Percentiles rank a stretch among this genome's conserved stretches.
These are phyloP conservation scores for Kodamaea fungicola DNA, from an alignment of 1,139 yeast species.

Conservation along the genomic window DNA sequence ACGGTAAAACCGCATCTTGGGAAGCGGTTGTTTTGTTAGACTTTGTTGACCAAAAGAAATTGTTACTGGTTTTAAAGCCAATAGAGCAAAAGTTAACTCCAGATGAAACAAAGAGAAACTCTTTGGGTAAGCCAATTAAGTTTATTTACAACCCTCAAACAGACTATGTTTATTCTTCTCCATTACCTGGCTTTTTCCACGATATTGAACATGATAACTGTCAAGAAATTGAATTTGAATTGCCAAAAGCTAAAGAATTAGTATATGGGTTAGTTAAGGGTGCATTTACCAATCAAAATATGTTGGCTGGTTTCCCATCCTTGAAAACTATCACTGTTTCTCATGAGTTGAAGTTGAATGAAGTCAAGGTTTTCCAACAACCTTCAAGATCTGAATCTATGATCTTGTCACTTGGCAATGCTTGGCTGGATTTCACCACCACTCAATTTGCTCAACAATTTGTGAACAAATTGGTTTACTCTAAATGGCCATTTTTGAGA, in stretches of 20 bases:
- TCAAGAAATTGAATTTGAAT: constrained; percentile 51
- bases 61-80: constrained; percentile 68
- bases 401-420: constrained; percentile 59
- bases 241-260: constrained; percentile 50
- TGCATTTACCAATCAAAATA: constrained; percentile 64
- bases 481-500: constrained; percentile 85
- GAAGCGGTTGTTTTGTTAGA: constrained; percentile 96
- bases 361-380: constrained; percentile 76
- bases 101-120: constrained; percentile 71
- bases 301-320: constrained; percentile 90
- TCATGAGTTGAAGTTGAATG: constrained; percentile 48
- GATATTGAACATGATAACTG: constrained; percentile 81
- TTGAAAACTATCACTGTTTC: constrained; percentile 66
- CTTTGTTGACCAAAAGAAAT: constrained; percentile 81
- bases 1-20: constrained; percentile 96
- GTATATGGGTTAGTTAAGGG: constrained; percentile 59
- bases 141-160: constrained; percentile 78
- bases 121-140: constrained; percentile 64
- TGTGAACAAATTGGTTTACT: constrained; percentile 60
- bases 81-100: constrained; percentile 56
- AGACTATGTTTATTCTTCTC: constrained; percentile 66
- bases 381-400: constrained; percentile 83
- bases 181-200: constrained; percentile 72
- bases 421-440: constrained; percentile 44
- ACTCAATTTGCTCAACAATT: constrained; percentile 60